Conservation (phyloP, 257 asterid genomes). For the Ballota nigra region DNA sequence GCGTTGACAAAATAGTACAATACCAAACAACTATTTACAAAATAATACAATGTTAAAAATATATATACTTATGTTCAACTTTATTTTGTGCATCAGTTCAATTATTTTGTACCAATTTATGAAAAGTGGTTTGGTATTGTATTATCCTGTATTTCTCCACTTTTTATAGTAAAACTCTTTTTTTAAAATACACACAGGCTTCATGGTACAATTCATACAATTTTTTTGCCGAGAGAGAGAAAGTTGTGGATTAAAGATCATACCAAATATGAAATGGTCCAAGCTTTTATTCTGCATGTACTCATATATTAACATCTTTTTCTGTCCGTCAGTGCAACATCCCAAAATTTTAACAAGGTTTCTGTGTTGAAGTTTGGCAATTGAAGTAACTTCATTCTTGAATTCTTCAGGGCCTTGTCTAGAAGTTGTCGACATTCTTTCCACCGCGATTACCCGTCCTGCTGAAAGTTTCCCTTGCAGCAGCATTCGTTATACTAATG, state of each 20-base stretch:
- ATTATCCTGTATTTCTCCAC: no score
- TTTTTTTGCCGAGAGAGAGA: background rate
- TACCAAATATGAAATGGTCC: constrained; percentile 26
- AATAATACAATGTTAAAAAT: no score
- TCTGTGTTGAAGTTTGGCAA: constrained; percentile 29
- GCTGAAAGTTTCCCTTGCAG: constrained; percentile 26
- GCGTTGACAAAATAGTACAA: no score
- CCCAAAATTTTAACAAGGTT: constrained; percentile 30
- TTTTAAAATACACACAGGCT: no score
- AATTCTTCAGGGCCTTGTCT: constrained; percentile 29
- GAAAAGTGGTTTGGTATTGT: no score
- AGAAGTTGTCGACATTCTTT: constrained; percentile 25
- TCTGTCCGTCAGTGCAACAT: constrained; percentile 24
- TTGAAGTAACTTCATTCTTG: constrained; percentile 23
- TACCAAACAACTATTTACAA: no score
- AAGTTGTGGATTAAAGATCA: no score
- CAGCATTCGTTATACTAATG: background rate
- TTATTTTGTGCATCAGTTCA: no score
- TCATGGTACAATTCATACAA: no score
- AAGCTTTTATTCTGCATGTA: constrained; percentile 33
- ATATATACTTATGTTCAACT: no score
- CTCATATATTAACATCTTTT: constrained; percentile 28
- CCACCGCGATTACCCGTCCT: constrained; percentile 24
- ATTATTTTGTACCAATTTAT: no score
- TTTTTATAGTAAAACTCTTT: no score